Evolutionary conservation across 345 rosid species (phyloP), one percentile per base, ranked within the genome.

Genomic region (Hevea brasiliensis): DNA sequence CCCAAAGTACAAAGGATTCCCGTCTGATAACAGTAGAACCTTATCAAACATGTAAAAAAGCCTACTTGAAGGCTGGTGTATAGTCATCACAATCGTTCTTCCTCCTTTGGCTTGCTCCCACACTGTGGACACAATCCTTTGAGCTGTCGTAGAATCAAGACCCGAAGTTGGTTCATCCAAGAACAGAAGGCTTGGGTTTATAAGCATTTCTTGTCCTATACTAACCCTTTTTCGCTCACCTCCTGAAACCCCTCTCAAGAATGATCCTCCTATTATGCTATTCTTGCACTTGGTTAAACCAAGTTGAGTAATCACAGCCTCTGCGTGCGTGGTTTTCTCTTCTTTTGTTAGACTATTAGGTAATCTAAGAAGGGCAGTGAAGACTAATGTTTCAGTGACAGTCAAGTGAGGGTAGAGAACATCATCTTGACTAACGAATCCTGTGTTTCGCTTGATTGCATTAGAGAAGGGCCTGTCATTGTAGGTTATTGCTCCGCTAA

Each of bases 341-440:
- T 67, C 54, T 56, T 76, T 77, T 27, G 76, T 78, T 13, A 76
- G 60, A 14, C 29, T 77, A 61, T 81, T 83, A 17, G 79, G 79
- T 6, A 78, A 29, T n/a, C 47, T 50, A 18, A 80, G 81, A 35
- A 84, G 76, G 62, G 86, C 89, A 3, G 85, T 84, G 84, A 77
- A 89, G 42, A 79, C 83, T 7, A 89, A 75, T 26, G 93, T 87
- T 75, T 89, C 93, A 2, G 80, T 72, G 4, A 89, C 92, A 0
- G 92, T 89, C 44, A 88, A 73, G 70, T 89, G 72, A 48, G 89
- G 85, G 51, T 85, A 84, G 23, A 89, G 81, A 56, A 84, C 87
- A 56, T 89, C 89, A 11, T 89, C 87, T 74, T 89, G 92, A 51
- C 90, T 84, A 53, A 89, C 92, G 29, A 89, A 89, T 21, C 89